Evolutionary conservation across 345 rosid genomes (phyloP).

Genomic region (Laguncularia racemosa): DNA sequence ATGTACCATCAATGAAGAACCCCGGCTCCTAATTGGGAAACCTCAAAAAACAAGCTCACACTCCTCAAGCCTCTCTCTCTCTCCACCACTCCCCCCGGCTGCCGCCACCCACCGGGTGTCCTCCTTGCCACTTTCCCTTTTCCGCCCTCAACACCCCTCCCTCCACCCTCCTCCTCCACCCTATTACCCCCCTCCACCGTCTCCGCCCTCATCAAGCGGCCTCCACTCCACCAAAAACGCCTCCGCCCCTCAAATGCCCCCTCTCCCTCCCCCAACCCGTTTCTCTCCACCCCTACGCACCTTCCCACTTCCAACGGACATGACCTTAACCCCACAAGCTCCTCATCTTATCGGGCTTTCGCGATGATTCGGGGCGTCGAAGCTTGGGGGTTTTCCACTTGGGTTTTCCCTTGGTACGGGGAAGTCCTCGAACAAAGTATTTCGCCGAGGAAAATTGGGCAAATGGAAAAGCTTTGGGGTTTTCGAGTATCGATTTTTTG

Average conservation of each 20-base stretch:
- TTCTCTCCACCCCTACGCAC: conserved; percentile 3
- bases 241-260: conserved; percentile 9
- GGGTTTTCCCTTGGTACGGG: conserved; percentile 15
- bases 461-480: conserved; percentile 2
- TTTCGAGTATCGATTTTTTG: conserved; percentile 3
- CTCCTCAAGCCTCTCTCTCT: conserved; percentile 11
- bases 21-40: conserved; percentile 4
- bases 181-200: background rate
- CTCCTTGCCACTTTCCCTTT: conserved; percentile 11
- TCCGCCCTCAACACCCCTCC: conserved; percentile 4
- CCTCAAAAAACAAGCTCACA: conserved; percentile 13
- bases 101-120: conserved; percentile 2
- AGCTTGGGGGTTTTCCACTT: conserved; percentile 9
- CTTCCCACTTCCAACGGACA: conserved; percentile 4
- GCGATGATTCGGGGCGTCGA: conserved; percentile 2
- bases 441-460: background rate
- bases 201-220: conserved; percentile 4
- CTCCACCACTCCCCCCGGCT: conserved; percentile 5
- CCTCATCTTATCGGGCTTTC: conserved; percentile 10
- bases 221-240: conserved; percentile 12
- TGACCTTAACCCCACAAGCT: background rate
- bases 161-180: background rate
- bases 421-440: conserved; percentile 6
- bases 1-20: conserved; percentile 3
- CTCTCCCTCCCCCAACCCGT: conserved; percentile 1